phyloP scores from a whole-genome alignment of 768 basidiomycete species.

The Mrakia blollopis region DNA sequence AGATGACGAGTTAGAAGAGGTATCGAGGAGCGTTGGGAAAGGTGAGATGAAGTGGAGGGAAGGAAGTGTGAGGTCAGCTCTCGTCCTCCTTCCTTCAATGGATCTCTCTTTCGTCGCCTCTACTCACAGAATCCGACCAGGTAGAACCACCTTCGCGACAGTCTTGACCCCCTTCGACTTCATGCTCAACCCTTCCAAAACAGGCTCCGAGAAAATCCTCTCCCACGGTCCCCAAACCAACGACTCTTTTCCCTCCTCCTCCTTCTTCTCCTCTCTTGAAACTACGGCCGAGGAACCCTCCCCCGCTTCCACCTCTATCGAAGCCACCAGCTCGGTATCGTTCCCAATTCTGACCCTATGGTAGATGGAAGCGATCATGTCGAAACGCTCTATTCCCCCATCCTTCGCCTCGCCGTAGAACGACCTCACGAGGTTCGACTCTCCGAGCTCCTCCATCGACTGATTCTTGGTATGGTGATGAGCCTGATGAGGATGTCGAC shows the following conservation, averaged over 20 bases:
- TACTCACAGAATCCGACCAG: background rate
- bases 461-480: background rate
- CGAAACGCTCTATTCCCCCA: background rate
- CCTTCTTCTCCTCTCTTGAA: background rate
- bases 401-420: background rate
- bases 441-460: background rate
- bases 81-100: background rate
- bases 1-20: no score
- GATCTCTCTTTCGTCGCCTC: background rate
- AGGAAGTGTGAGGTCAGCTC: background rate
- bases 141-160: background rate
- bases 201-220: background rate
- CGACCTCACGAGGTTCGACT: conserved; percentile 3
- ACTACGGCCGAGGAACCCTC: background rate
- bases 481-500: background rate
- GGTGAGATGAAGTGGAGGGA: background rate
- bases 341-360: background rate
- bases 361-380: background rate
- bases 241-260: background rate
- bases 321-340: background rate
- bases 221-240: background rate
- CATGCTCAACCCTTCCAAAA: background rate
- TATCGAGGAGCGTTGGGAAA: background rate
- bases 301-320: background rate
- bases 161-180: background rate